These are phyloP conservation scores for Blastosporella zonata DNA, from an alignment of 1,284 basidiomycete species.

Conservation along the genomic window DNA sequence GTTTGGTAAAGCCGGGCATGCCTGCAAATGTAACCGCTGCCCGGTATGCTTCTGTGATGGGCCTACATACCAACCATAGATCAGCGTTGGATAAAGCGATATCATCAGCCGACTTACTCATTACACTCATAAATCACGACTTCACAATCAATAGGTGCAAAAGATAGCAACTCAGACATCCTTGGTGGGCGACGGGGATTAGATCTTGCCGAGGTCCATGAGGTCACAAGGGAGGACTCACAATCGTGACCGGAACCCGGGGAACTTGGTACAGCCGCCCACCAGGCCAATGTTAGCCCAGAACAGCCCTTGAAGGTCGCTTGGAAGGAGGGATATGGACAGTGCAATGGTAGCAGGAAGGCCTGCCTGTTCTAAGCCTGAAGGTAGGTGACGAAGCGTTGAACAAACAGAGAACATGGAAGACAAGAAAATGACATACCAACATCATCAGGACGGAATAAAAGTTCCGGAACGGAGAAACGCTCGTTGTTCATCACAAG, in stretches of 20 bases:
- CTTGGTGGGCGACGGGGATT: conserved; percentile 32
- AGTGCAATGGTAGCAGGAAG: conserved; percentile 72
- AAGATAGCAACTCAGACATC: conserved; percentile 66
- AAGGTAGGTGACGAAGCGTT: conserved; percentile 1
- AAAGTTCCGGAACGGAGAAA: conserved; percentile 83
- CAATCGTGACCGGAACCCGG: conserved; percentile 76
- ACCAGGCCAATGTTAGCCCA: conserved; percentile 92
- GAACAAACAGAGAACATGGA: conserved; percentile 9
- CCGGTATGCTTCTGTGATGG: conserved; percentile 71
- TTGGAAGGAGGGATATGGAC: conserved; percentile 71
- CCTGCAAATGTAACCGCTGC: conserved; percentile 62
- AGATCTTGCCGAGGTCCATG: conserved; percentile 11
- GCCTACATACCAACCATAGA: conserved; percentile 39
- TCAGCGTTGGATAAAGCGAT: conserved; percentile 6
- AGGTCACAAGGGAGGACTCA: conserved; percentile 34
- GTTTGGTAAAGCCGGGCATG: conserved; percentile 48
- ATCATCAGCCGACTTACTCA: conserved; percentile 52
- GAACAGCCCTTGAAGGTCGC: conserved; percentile 84
- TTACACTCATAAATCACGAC: conserved; percentile 68
- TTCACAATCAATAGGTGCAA: conserved; percentile 77
- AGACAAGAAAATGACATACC: conserved; percentile 46
- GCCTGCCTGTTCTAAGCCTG: conserved; percentile 81
- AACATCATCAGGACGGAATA: conserved; percentile 88
- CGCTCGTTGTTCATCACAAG: conserved; percentile 87
- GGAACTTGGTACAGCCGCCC: conserved; percentile 78